Conservation (phyloP, 1,284 basidiomycete genomes). For the Pascua sp. region DNA sequence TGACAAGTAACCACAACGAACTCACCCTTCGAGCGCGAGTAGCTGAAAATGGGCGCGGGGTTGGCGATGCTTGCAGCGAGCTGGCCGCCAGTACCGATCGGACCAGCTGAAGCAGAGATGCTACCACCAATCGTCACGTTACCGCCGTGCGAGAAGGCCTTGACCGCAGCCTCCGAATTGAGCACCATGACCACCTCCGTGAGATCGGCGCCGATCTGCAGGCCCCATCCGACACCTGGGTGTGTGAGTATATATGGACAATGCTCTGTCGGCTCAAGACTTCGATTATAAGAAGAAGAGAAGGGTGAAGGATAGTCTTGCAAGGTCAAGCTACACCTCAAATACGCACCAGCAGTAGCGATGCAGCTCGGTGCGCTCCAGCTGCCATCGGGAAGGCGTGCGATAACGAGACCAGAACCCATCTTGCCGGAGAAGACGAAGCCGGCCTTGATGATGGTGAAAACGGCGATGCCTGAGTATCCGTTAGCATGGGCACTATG, state of each 20-base stretch:
- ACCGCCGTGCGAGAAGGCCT: constrained; percentile 89
- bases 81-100: constrained; percentile 91
- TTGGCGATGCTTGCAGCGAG: constrained; percentile 83
- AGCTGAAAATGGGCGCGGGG: constrained; percentile 95
- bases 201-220: constrained; percentile 79
- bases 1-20: background rate
- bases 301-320: no score
- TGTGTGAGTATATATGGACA: background rate
- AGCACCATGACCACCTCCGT: constrained; percentile 74
- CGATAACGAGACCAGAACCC: constrained; percentile 90
- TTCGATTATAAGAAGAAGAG: no score
- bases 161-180: constrained; percentile 92
- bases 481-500: background rate
- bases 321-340: background rate
- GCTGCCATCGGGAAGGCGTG: constrained; percentile 88
- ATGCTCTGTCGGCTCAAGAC: no score
- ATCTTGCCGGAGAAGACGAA: constrained; percentile 96
- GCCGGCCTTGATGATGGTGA: constrained; percentile 86
- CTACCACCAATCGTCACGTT: constrained; percentile 91
- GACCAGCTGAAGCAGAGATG: constrained; percentile 79
- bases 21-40: constrained; percentile 86
- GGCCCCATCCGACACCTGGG: constrained; percentile 76
- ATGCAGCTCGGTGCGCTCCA: constrained; percentile 98
- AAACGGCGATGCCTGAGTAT: constrained; percentile 77
- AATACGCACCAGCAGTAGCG: constrained; percentile 72